Evolutionary conservation across 192 early-diverging fungal genomes (phyloP).

Genomic region (Phlyctochytrium arcticum): DNA sequence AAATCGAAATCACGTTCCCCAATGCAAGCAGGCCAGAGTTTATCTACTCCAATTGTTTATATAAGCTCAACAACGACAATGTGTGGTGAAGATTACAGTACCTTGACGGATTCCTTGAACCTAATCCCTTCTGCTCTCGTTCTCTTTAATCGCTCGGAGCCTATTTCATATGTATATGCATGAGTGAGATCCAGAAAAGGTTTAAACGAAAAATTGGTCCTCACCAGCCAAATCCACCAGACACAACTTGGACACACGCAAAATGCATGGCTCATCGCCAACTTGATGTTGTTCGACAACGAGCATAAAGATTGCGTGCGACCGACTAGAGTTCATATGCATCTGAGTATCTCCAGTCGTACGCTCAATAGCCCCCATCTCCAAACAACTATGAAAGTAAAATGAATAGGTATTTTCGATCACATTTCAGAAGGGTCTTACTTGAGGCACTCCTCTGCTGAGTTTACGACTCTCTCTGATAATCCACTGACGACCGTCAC

Average conservation of each 20-base stretch:
- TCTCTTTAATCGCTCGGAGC: slow-evolving; percentile 78
- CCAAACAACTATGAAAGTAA: slow-evolving; percentile 26
- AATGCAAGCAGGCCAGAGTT: slow-evolving; percentile 91
- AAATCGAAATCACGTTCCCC: slow-evolving; percentile 93
- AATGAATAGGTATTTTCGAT: too few species aligned
- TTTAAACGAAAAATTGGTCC: background rate
- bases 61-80: background rate
- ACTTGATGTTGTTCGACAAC: slow-evolving; percentile 41
- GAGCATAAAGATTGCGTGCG: slow-evolving; percentile 50
- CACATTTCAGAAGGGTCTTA: too few species aligned
- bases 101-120: slow-evolving; percentile 53
- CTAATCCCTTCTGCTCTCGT: slow-evolving; percentile 58
- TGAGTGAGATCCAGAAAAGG: background rate
- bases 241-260: slow-evolving; percentile 48
- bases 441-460: slow-evolving; percentile 27
- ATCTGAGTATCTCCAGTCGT: slow-evolving; percentile 51
- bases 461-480: slow-evolving; percentile 25
- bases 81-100: background rate
- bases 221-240: slow-evolving; percentile 87
- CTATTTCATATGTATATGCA: slow-evolving; percentile 5
- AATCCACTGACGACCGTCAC: slow-evolving; percentile 38
- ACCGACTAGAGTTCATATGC: slow-evolving; percentile 39
- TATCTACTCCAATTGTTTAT: slow-evolving; percentile 60
- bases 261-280: background rate
- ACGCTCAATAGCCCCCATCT: slow-evolving; percentile 34